phyloP scores from a whole-genome alignment of 305 asterid genomes.

The Stenogyne calaminthoides region DNA sequence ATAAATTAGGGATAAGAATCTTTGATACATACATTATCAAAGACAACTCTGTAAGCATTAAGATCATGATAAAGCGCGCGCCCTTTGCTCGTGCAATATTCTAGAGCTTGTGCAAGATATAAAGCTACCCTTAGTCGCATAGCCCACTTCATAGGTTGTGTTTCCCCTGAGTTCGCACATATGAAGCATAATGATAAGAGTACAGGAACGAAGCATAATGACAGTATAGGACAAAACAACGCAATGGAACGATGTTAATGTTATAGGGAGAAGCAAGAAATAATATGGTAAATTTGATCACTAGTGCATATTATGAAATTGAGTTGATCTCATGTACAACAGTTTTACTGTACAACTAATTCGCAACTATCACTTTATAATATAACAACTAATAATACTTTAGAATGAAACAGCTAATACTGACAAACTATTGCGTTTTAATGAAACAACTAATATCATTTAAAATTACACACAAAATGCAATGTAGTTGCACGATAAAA shows the following conservation, averaged over 20 bases:
- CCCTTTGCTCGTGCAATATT: constrained; percentile 87
- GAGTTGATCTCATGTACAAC: too few relatives aligned
- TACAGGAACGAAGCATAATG: neutral
- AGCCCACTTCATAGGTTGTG: constrained; percentile 97
- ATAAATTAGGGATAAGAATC: constrained; percentile 3
- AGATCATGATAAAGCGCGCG: constrained; percentile 95
- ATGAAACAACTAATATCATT: too few relatives aligned
- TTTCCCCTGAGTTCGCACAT: constrained; percentile 60
- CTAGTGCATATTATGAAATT: neutral
- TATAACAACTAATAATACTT: too few relatives aligned
- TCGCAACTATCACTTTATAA: too few relatives aligned
- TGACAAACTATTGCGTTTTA: too few relatives aligned
- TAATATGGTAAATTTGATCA: constrained; percentile 1
- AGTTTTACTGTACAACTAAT: too few relatives aligned
- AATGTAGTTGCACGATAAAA: too few relatives aligned
- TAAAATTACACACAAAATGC: too few relatives aligned
- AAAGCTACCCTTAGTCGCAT: constrained; percentile 94
- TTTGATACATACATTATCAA: constrained; percentile 71
- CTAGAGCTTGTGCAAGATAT: constrained; percentile 91
- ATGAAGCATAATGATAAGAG: constrained; percentile 17
- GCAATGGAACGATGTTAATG: neutral
- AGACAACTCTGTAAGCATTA: constrained; percentile 88
- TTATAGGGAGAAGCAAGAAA: constrained; percentile 4
- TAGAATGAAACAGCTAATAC: too few relatives aligned
- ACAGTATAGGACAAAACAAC: neutral